Evolutionary conservation across 495 filamentous ascomycete genomes (phyloP), one percentile per base, ranked within the genome.

Genomic region (Aspergillus funiculosus): DNA sequence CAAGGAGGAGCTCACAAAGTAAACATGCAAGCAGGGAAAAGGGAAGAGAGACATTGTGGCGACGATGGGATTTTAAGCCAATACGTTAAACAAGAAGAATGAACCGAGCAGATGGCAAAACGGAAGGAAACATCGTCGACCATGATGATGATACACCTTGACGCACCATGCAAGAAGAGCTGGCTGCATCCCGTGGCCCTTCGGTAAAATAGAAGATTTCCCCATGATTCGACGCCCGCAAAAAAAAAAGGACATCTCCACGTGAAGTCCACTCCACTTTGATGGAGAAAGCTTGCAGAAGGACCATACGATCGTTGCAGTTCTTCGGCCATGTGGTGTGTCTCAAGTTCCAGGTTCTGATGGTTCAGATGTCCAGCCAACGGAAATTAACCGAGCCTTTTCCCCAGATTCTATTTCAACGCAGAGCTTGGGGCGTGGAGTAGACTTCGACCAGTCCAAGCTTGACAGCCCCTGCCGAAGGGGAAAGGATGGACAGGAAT

Each of bases 321-420:
- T 5, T 3, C 24, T 19, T 22, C 7, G 17, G 8, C 35, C 17
- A n/a, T 39, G 35, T 32, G 11, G 35, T 22, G 39, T 29, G 20
- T 14, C 37, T 19, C 37, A 15, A 13, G 6, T 5, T 11, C 17
- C 10, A 17, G 29, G 20, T n/a, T 27, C 31, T 11, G 20, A 30
- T 44, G 22, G n/a, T 19, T 22, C 31, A 1, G 14, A 34, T 36
- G 20, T 31, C 18, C 25, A 34, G 14, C 31, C 31, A 20, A 38
- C 13, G 3, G 14, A 28, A 35, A 41, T 48, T 48, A 48, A 48
- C 46, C 46, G 46, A 48, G 46, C 13, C 13, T 15, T 30, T 48
- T 48, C 46, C 46, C 46, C 46, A 15, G 46, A 48, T 48, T 48
- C 14, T 22, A 32, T 3, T 9, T 10, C 6, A 17, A 27, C 15